Evolutionary conservation across 2,329 filamentous ascomycete species (phyloP), one percentile per base, ranked within the genome.

Genomic region (Byssochlamys sp.): DNA sequence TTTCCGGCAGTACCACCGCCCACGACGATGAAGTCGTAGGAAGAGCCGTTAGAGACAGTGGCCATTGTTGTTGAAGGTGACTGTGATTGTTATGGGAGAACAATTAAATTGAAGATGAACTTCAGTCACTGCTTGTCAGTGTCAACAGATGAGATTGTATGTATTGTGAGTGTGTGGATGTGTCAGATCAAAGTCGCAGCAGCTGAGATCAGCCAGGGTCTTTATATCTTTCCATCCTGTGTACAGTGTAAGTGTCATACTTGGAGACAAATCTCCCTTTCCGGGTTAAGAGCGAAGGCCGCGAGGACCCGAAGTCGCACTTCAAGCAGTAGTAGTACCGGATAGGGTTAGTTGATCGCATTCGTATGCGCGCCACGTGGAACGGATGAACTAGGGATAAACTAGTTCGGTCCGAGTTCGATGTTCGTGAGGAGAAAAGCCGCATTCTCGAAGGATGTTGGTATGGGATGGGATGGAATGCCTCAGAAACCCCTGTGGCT

Each of bases 1-100:
- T 69, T 69, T 48, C 69, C 67, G 10, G 68, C 68, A 3, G 66
- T 84, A 24, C 69, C 68, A 53, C 68, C 68, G 12, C 69, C 68
- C 39, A 69, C 66, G 52, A 71, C 51, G 56, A 71, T 68, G 56
- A 69, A 71, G 61, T 70, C 68, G 56, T 57, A 67, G 28, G 59
- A 45, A 35, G 57, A 58, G 27, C 58, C 58, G 56, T 61, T 63
- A 24, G 56, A 31, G 26, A 55, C 48, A 14, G 55, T 35, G 14
- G 54, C 45, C 61, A 62, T 62, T 24, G 25, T 62, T 24, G 25
- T 58, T 39, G 35, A 39, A 19, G 12, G 29, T 31, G 7, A 3
- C 3, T 39, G 35, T 39, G 2, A 4, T 39, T 39, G 12, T 39
- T 39, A 11, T 39, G 3, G 3, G 2, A 11, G 12, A 14, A n/a